Evolutionary conservation across 495 filamentous ascomycete species (phyloP), one percentile per base, ranked within the genome.

Genomic region (Halenospora varia): DNA sequence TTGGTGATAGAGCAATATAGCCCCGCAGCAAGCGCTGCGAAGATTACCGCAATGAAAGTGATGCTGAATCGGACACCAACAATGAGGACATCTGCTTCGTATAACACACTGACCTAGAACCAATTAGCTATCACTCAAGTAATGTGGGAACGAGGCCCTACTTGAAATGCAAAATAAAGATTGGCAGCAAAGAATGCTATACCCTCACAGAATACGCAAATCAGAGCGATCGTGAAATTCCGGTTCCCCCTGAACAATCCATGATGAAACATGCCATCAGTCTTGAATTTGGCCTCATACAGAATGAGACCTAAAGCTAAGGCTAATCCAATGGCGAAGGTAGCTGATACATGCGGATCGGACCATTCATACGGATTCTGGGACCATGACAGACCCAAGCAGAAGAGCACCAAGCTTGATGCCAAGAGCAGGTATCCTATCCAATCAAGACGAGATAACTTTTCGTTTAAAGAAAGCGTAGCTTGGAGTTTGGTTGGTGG

Each of bases 221-320:
- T 29, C 13, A 65, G 17, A 0, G 65, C 60, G 40, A 73, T 57
- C 6, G 65, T 8, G 45, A 73, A 72, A 53, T 70, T 73, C 39
- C 70, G 57, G 46, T 62, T 62, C 1, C 53, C 42, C 8, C 26
- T 42, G 62, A 73, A 73, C 18, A 73, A 60, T 2, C 59, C 61
- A 40, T 73, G 68, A 57, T 73, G 66, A 60, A 72, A 71, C 63
- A 73, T 62, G 25, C 71, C 71, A 56, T 72, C 68, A 23, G 48
- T 71, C 48, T 68, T 71, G 53, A 68, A 60, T 18, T 24, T 57
- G 0, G 55, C 59, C 48, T 70, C 68, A 55, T 73, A 71, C 2
- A 64, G 29, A 15, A 56, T 58, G 1, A 72, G 60, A 0, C 1
- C 48, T 1, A 62, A 2, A 6, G 51, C 22, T 9, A 71, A 23